Base-by-base conservation (phyloP, 1,139 yeast species). In the Protomyces macrosporus region DNA sequence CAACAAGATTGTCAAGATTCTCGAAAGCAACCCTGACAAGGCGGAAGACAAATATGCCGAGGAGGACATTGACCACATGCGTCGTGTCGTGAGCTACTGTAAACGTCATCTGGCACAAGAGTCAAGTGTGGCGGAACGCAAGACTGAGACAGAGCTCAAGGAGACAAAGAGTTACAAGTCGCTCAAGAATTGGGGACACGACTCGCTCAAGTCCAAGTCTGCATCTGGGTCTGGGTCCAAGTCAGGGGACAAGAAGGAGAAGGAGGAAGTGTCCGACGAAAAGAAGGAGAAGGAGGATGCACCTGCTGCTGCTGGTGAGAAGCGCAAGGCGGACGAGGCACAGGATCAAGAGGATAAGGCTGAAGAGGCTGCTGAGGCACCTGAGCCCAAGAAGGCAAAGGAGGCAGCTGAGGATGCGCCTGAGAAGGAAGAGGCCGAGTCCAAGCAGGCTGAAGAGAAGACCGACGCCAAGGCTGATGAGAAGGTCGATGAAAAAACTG, bases 51-150 rank as follows among this genome's bases (percentile, higher is more conserved):
- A 54, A 50, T 54, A 54, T 40, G 32, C 50, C 36, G 57, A 54
- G 34, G 57, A 54, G 50, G 57, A 54, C 16, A 39, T 54, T 32
- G 36, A 23, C 30, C 57, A 54, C 16, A 54, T 54, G 57, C 48
- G 57, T 4, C 37, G 32, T 23, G 57, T 54, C 9, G 57, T 54
- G 34, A 39, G 45, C 36, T 54, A 54, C 32, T 54, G 57, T 37
- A 40, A 37, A 33, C 48, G 57, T 16, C 57, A 54, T n/a, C 32
- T 54, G 35, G 57, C 57, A 36, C 57, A 54, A 35, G 57, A 54
- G 50, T 32, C 23, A 30, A 23, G 30, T 23, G 23, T 54, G 57
- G 35, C 10, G 16, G 57, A 54, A 23, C 35, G 34, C 33, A 54
- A 54, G 57, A 10, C 37, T 12, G 57, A 54, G 50, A 50, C 14